A percentile compares a stretch with the other conserved stretches of the same genome.
phyloP scores from a whole-genome alignment of 306 rosid species.

The Potentilla sterilis region DNA sequence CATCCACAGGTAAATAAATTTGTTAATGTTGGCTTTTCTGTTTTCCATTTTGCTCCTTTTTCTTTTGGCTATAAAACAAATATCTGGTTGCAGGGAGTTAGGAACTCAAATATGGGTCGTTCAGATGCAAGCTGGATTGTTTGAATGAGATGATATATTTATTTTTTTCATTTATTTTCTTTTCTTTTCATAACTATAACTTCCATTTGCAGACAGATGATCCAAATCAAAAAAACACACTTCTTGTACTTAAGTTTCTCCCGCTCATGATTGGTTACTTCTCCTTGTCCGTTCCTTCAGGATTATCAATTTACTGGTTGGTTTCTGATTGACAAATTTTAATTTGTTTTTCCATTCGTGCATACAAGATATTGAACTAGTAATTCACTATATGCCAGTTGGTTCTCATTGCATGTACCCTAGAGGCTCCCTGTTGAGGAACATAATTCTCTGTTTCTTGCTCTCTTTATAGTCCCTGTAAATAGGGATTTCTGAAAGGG shows the following conservation, averaged over 20 bases:
- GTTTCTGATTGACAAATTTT: conserved; percentile 38
- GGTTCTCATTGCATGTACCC: background rate
- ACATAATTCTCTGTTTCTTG: background rate
- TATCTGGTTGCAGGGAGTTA: background rate
- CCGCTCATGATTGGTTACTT: conserved; percentile 99
- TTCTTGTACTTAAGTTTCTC: conserved; percentile 91
- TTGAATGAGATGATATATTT: background rate
- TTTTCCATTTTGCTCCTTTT: conserved; percentile 14
- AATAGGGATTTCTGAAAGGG: background rate
- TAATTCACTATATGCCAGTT: background rate
- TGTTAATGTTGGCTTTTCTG: conserved; percentile 13
- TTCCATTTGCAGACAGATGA: conserved; percentile 78
- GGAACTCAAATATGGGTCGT: background rate
- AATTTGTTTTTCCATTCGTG: background rate
- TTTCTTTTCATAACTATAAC: conserved; percentile 19
- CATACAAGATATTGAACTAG: background rate
- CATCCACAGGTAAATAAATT: conserved; percentile 77
- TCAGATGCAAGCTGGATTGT: background rate
- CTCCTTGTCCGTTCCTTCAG: conserved; percentile 96
- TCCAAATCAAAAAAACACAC: conserved; percentile 86
- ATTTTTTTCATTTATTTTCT: background rate
- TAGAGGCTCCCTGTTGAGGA: background rate
- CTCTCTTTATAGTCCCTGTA: background rate
- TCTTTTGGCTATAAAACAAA: background rate
- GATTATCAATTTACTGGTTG: conserved; percentile 97